Percentiles rank a stretch among this genome's conserved stretches.
Conservation (phyloP, 2,329 filamentous ascomycete genomes). For the Zymoseptoria crescenta region DNA sequence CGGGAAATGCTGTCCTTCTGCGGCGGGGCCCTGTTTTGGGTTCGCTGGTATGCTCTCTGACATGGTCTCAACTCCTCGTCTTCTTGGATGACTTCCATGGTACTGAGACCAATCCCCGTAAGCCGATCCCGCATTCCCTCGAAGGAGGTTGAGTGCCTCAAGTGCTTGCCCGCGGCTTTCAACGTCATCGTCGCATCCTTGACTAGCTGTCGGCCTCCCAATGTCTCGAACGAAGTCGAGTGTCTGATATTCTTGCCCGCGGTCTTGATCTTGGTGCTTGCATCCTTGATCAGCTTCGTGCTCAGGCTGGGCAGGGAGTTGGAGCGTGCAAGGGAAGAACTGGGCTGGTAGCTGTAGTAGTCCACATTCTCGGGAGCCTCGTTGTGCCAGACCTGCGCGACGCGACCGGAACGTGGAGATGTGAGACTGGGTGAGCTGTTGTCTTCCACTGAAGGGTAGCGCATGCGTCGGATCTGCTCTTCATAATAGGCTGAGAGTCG, state of each 20-base stretch:
- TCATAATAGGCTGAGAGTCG: too few relatives aligned
- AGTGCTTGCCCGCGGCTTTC: background rate
- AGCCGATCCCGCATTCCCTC: background rate
- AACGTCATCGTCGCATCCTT: background rate
- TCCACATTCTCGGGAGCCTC: too few relatives aligned
- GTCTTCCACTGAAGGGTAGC: too few relatives aligned
- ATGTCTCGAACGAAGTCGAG: background rate
- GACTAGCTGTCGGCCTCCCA: background rate
- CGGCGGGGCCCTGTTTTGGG: background rate
- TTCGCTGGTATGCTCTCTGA: background rate
- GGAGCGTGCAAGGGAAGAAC: background rate
- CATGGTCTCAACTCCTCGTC: background rate
- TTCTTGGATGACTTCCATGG: background rate
- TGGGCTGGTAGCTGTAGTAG: too few relatives aligned
- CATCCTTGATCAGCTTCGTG: background rate
- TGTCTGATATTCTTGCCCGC: background rate
- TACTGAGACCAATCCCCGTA: background rate
- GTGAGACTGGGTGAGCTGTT: too few relatives aligned
- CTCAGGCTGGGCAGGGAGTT: background rate
- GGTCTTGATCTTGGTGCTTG: background rate
- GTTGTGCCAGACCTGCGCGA: too few relatives aligned
- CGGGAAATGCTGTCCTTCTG: background rate
- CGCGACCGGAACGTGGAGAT: too few relatives aligned
- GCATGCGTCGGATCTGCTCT: too few relatives aligned
- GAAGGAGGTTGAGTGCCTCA: background rate